A percentile compares a stretch with the other conserved stretches of the same genome.
Evolutionary conservation across 441 rosid genomes (phyloP).

Genomic region (Populus hybrid): DNA sequence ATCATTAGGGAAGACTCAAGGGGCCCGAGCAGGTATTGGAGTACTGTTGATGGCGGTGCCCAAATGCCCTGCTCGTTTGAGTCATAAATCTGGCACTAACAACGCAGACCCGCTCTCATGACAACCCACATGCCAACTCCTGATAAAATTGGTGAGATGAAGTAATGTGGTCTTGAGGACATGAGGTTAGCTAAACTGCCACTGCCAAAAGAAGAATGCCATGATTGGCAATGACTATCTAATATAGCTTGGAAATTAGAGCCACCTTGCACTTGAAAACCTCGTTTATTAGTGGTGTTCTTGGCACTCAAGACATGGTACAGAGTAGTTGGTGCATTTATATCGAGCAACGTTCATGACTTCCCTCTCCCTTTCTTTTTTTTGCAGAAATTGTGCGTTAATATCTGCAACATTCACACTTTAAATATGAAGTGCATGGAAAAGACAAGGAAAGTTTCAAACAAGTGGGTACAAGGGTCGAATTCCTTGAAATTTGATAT

Average conservation of each 20-base stretch:
- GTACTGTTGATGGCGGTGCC: neutral
- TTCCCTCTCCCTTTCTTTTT: neutral
- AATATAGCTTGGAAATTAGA: neutral
- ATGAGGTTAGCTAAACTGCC: slow-evolving; percentile 3
- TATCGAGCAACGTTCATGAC: neutral
- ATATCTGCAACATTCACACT: neutral
- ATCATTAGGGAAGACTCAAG: neutral
- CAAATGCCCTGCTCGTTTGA: neutral
- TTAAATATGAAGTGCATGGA: neutral
- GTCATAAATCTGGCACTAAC: neutral
- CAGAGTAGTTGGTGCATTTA: neutral
- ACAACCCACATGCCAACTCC: slow-evolving; percentile 6
- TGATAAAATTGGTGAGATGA: neutral
- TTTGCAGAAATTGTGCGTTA: neutral
- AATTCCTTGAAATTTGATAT: neutral
- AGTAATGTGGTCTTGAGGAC: slow-evolving; percentile 4
- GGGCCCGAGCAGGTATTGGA: slow-evolving; percentile 9
- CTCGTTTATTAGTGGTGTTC: neutral
- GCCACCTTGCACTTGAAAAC: neutral
- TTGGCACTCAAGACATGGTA: neutral
- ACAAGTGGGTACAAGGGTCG: neutral
- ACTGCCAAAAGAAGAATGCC: neutral
- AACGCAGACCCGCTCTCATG: slow-evolving; percentile 1
- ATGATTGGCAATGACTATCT: neutral
- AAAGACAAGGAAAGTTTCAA: neutral